Evolutionary conservation across 805 yeast genomes (phyloP), one percentile per base, ranked within the genome.

Genomic region (Saturnispora gosingensis): DNA sequence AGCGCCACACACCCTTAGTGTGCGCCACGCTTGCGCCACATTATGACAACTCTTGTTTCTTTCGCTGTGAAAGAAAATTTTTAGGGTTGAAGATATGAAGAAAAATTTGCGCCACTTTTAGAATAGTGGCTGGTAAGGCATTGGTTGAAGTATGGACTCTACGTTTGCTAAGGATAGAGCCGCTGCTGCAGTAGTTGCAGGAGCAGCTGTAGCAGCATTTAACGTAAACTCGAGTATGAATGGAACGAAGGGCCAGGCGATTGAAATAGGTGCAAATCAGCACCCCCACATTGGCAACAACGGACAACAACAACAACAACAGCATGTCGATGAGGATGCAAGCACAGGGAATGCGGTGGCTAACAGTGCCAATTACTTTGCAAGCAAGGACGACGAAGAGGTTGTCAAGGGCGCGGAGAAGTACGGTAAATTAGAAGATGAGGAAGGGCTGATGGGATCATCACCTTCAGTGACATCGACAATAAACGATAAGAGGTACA

Each of bases 401-500:
- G 34, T 24, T n/a, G 16, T 30, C 5, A 30, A 30, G 13, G n/a
- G 34, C 13, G 18, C 25, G 34, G 34, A 15, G 25, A 6, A 38
- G 15, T 10, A 38, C 8, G 42, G 15, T 16, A 11, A 38, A 4
- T n/a, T 18, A 10, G 35, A 43, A 16, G 46, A 43, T 13, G 46
- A 27, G 10, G 46, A 28, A 16, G 46, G 11, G 22, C 25, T 45
- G 5, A 32, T 45, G n/a, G 18, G 34, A 30, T 30, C 47, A 18
- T 45, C 40, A 28, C 20, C 52, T n/a, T 30, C 35, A 30, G 16
- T 45, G 28, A 45, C 45, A 20, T 43, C 43, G 34, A 11, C 34
- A 36, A 15, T 18, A n/a, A 20, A 55, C 15, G 60, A 63, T n/a
- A 73, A 69, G 54, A 66, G 63, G 48, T 79, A 72, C 57, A 67